Base-by-base conservation (phyloP, 371 early-diverging fungal species). In the Rhizomucor pusillus region DNA sequence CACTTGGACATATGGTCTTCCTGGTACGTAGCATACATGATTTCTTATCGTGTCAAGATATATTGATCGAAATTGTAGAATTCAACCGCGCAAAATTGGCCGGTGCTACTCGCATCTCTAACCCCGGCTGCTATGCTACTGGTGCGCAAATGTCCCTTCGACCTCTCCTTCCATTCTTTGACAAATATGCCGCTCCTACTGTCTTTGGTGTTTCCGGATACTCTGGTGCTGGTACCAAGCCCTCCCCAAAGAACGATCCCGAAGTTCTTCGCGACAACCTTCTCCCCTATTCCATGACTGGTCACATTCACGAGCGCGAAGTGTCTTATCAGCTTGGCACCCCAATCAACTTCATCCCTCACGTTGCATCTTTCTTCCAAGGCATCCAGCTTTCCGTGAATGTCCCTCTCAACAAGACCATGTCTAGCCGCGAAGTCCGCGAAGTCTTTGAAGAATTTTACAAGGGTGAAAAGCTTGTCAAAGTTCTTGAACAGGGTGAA, bases 111-210 rank as follows among this genome's bases (percentile, higher is more conserved):
- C 85, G 85, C 48, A 89, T 98, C 47, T 81, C 93, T 50, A 98
- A 98, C 73, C 98, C 98, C 5, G 98, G 98, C 0, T 98, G 98
- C 73, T 98, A 98, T 70, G 98, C 98, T 10, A 98, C 98, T 1
- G 97, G 94, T 24, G 82, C 92, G 16, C 98, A 98, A 77, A 69
- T 97, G 64, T 88, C 91, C 0, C 70, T 96, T 46, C 87, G 86
- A 7, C 97, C 98, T 7, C 65, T 90, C 40, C 59, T 90, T 36
- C 81, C 86, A 25, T 85, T 84, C 50, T 47, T 90, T 54, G 85
- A 82, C 18, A 60, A 70, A 18, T 43, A 71, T 5, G 63, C 72
- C 5, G 67, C 75, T 9, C 88, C 90, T 18, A 88, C 92, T 29
- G 84, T 96, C 39, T 95, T 97, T 81, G 98, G 98, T 48, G 94